These are phyloP conservation scores for Xylariaceae sp. DNA, from an alignment of 2,329 filamentous ascomycete genomes.

Conservation along the genomic window DNA sequence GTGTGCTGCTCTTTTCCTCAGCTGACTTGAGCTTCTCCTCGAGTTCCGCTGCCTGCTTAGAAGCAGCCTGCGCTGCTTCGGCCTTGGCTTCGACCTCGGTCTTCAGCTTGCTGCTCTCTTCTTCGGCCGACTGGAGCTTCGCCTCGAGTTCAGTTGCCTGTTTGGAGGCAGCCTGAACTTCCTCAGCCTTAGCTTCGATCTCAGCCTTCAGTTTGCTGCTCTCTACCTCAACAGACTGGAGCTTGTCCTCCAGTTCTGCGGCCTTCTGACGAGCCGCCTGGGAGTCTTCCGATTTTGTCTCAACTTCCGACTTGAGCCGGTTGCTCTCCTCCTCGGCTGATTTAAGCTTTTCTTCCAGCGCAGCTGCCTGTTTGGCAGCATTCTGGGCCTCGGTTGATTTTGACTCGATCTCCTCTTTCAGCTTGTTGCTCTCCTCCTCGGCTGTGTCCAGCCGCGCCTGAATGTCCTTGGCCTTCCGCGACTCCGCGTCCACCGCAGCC, in stretches of 20 bases:
- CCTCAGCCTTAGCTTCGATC: not conserved
- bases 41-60: constrained; percentile 7
- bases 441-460: constrained; percentile 12
- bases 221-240: constrained; percentile 23
- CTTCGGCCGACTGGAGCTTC: constrained; percentile 19
- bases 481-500: constrained; percentile 21
- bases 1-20: constrained; percentile 21
- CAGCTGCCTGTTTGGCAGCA: constrained; percentile 12
- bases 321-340: constrained; percentile 18
- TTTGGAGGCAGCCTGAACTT: constrained; percentile 1
- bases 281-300: not conserved
- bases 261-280: not conserved
- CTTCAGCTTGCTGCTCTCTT: constrained; percentile 12
- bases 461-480: constrained; percentile 16
- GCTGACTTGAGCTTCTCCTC: constrained; percentile 21
- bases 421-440: constrained; percentile 17
- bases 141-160: constrained; percentile 12
- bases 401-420: constrained; percentile 24
- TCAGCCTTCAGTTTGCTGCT: constrained; percentile 2
- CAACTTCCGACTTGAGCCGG: constrained; percentile 1
- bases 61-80: constrained; percentile 2
- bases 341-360: constrained; percentile 13
- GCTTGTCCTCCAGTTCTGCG: constrained; percentile 16
- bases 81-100: constrained; percentile 29
- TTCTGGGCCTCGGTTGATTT: constrained; percentile 10